Conservation (phyloP, 495 filamentous ascomycete genomes). For the Hyaloscypha variabilis region DNA sequence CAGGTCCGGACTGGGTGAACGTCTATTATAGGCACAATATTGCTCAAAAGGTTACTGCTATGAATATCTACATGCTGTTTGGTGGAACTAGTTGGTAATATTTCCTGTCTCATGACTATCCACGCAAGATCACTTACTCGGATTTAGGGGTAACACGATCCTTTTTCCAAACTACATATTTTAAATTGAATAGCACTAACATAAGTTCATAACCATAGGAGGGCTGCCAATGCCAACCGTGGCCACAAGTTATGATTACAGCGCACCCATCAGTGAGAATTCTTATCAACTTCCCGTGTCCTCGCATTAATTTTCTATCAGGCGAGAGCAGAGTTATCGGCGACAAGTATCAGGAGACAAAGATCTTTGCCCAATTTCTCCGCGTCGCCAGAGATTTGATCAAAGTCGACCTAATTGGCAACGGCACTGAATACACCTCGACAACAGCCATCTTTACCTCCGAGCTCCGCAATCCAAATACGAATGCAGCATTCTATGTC, state of each 20-base stretch:
- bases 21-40: not conserved
- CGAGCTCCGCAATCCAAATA: constrained; percentile 59
- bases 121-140: not conserved
- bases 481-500: constrained; percentile 58
- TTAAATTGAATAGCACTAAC: not conserved
- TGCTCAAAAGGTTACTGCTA: constrained; percentile 37
- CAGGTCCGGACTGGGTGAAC: not conserved
- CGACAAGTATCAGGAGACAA: constrained; percentile 63
- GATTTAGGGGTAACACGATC: not conserved
- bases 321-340: constrained; percentile 50
- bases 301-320: not conserved
- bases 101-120: not conserved
- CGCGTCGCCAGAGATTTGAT: constrained; percentile 55
- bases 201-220: not conserved
- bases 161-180: not conserved
- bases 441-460: constrained; percentile 48
- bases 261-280: constrained; percentile 44
- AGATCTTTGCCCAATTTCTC: constrained; percentile 58
- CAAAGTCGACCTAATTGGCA: constrained; percentile 45
- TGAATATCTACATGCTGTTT: constrained; percentile 55
- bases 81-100: constrained; percentile 58
- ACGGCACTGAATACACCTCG: constrained; percentile 44
- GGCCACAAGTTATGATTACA: constrained; percentile 62
- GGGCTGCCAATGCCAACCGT: constrained; percentile 36
- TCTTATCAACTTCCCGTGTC: not conserved